Evolutionary conservation across 371 early-diverging fungal genomes (phyloP).

Genomic region (Batkoa obscura): DNA sequence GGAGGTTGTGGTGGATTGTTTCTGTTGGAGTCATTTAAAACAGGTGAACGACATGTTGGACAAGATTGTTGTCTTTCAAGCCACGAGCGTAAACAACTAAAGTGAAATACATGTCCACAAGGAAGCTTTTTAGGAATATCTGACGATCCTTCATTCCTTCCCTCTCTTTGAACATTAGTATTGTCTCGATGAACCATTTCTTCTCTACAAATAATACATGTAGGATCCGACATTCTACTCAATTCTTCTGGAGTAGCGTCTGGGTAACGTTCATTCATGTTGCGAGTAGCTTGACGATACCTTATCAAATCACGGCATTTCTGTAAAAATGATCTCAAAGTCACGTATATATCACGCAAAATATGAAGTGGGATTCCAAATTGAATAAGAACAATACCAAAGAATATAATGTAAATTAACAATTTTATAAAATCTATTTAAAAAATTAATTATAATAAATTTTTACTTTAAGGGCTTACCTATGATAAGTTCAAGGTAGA

Average conservation of each 20-base stretch:
- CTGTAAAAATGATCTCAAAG: slow-evolving; percentile 69
- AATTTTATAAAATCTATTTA: slow-evolving; percentile 67
- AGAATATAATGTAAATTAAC: slow-evolving; percentile 67
- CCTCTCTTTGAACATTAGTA: slow-evolving; percentile 1
- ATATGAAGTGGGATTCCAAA: slow-evolving; percentile 86
- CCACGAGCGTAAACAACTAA: slow-evolving; percentile 94
- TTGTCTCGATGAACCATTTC: slow-evolving; percentile 44
- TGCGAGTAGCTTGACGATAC: slow-evolving; percentile 79
- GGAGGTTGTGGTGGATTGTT: too few relatives aligned
- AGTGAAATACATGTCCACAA: slow-evolving; percentile 97
- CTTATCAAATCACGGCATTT: slow-evolving; percentile 72
- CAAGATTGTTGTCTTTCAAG: slow-evolving; percentile 96
- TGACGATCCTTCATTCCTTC: slow-evolving; percentile 15
- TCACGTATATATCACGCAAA: slow-evolving; percentile 86
- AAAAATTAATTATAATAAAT: neutral
- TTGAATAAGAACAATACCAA: slow-evolving; percentile 53
- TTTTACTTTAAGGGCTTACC: slow-evolving; percentile 21
- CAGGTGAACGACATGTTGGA: slow-evolving; percentile 73
- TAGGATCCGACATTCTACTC: slow-evolving; percentile 50
- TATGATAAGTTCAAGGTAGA: slow-evolving; percentile 61
- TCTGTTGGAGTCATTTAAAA: neutral
- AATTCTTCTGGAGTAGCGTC: slow-evolving; percentile 71
- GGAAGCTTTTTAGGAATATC: slow-evolving; percentile 82
- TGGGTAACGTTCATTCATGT: slow-evolving; percentile 89
- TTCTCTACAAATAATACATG: slow-evolving; percentile 93